Evolutionary conservation across 768 basidiomycete genomes (phyloP).

Genomic region (Boletus barrowsii): DNA sequence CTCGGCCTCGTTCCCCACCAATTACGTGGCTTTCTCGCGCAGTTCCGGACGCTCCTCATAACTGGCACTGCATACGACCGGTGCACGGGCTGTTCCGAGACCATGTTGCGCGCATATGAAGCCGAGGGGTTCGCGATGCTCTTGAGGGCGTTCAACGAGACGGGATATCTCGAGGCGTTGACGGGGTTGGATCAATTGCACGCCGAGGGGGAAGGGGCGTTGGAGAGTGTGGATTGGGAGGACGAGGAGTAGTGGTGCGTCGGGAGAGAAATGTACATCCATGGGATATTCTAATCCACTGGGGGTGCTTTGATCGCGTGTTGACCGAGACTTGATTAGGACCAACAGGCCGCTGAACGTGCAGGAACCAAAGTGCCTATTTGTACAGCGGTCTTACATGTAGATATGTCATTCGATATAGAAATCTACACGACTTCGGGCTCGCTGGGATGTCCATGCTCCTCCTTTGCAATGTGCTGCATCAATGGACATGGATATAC

Average conservation of each 20-base stretch:
- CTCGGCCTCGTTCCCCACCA: conserved; percentile 93
- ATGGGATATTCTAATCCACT: too few species aligned
- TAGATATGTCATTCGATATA: too few species aligned
- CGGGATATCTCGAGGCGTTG: conserved; percentile 65
- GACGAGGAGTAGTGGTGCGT: conserved; percentile 41
- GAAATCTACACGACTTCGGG: too few species aligned
- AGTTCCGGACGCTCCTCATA: conserved; percentile 82
- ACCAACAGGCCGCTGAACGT: too few species aligned
- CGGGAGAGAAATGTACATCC: too few species aligned
- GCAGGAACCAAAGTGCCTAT: too few species aligned
- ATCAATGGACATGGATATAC: too few species aligned
- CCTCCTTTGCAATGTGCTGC: too few species aligned
- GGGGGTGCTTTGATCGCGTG: too few species aligned
- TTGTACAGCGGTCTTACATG: too few species aligned
- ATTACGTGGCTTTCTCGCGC: conserved; percentile 83
- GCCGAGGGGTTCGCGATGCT: conserved; percentile 78
- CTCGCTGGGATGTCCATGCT: too few species aligned
- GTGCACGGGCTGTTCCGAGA: conserved; percentile 90
- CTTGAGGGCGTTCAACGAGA: conserved; percentile 77
- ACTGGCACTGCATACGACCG: conserved; percentile 81
- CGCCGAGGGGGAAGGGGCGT: conserved; percentile 64
- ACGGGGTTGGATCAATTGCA: conserved; percentile 80
- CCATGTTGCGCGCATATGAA: conserved; percentile 79
- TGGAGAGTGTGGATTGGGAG: conserved; percentile 78
- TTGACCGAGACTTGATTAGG: too few species aligned